Percentiles rank a stretch among this genome's conserved stretches.
Evolutionary conservation across 1,284 basidiomycete species (phyloP).

Genomic region (Exobasidium rhododendri): DNA sequence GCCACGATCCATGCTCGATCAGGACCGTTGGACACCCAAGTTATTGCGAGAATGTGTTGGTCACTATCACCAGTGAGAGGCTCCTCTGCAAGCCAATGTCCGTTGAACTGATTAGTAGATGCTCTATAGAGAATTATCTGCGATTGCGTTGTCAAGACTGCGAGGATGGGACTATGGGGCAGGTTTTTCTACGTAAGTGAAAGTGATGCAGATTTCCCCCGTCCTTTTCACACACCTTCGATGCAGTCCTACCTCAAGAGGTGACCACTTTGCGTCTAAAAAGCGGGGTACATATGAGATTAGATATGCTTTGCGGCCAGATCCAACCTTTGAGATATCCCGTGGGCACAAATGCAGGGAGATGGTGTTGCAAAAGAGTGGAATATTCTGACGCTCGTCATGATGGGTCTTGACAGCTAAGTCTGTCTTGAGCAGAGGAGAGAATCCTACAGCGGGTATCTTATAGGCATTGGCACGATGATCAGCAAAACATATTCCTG

Average conservation of each 20-base stretch:
- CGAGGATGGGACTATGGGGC: slow-evolving; percentile 4
- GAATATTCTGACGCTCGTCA: background rate
- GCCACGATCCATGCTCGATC: background rate
- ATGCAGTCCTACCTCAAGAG: background rate
- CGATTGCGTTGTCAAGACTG: background rate
- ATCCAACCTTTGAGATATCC: background rate
- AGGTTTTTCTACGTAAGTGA: too few relatives aligned
- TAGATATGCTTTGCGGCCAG: background rate
- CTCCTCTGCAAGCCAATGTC: background rate
- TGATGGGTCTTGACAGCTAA: background rate
- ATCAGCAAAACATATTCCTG: background rate
- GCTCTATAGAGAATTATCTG: background rate
- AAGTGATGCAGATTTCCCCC: too few relatives aligned
- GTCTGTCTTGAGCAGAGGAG: background rate
- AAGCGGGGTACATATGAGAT: background rate
- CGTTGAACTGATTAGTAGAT: background rate
- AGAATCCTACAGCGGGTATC: background rate
- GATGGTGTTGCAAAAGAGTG: background rate
- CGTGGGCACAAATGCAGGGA: background rate
- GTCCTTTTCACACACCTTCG: background rate
- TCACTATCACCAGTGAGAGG: background rate
- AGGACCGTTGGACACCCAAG: background rate
- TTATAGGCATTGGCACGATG: background rate
- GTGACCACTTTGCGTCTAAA: background rate
- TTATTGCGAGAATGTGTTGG: background rate